phyloP scores from a whole-genome alignment of 805 yeast species.

The Candida nemodendra region DNA sequence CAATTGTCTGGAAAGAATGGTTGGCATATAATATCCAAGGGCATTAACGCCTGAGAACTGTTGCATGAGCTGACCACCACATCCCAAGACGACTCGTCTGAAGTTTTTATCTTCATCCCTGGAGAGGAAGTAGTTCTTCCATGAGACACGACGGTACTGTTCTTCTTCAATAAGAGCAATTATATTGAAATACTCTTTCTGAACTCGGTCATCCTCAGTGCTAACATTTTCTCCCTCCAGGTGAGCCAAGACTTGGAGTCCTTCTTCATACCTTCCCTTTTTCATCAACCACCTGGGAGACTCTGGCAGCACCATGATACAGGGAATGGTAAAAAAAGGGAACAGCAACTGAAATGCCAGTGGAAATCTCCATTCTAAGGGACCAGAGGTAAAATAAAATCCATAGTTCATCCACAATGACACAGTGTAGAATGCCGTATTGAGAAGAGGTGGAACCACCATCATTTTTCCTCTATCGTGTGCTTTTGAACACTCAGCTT shows the following conservation, averaged over 20 bases:
- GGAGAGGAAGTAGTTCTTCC: slow-evolving; percentile 39
- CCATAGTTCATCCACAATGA: slow-evolving; percentile 34
- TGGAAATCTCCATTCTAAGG: slow-evolving; percentile 24
- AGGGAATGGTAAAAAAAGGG: slow-evolving; percentile 39
- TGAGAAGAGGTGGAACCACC: slow-evolving; percentile 49
- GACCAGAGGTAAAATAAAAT: slow-evolving; percentile 13
- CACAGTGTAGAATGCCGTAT: slow-evolving; percentile 43
- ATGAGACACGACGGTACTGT: slow-evolving; percentile 33
- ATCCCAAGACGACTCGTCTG: slow-evolving; percentile 36
- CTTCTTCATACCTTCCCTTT: slow-evolving; percentile 44
- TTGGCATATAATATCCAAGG: slow-evolving; percentile 61
- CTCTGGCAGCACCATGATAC: slow-evolving; percentile 47
- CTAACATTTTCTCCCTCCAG: background rate
- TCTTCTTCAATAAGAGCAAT: slow-evolving; percentile 34
- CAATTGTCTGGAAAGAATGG: slow-evolving; percentile 48
- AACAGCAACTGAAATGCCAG: slow-evolving; percentile 48
- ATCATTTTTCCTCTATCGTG: slow-evolving; percentile 44
- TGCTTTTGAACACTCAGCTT: slow-evolving; percentile 66
- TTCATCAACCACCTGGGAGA: slow-evolving; percentile 49
- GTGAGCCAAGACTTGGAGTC: slow-evolving; percentile 21
- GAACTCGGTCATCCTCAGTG: slow-evolving; percentile 22
- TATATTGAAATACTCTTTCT: slow-evolving; percentile 14
- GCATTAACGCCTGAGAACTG: slow-evolving; percentile 71
- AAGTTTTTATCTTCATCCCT: slow-evolving; percentile 52
- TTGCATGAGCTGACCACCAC: slow-evolving; percentile 53